Evolutionary conservation across 768 basidiomycete genomes (phyloP), one percentile per base, ranked within the genome.

Genomic region (Leccinum sublutescens): DNA sequence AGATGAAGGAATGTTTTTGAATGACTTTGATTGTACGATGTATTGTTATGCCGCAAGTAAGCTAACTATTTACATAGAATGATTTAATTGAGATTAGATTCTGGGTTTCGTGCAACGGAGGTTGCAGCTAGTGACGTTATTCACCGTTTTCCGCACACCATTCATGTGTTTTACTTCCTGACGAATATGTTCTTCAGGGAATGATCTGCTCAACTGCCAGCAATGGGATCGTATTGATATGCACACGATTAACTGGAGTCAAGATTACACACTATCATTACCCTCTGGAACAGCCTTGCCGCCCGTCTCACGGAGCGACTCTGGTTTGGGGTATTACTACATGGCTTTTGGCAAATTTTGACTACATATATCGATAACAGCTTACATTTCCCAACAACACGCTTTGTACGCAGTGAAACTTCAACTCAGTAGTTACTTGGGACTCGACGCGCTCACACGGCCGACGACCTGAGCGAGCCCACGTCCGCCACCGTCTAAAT

Each of bases 201-300:
- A 38, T 15, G 3, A 40, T 17, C 17, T 40, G 38, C 17, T 40
- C 8, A 40, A n/a, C 38, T 40, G 17, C 38, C 38, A 40, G 17
- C 17, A 40, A n/a, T 9, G 9, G 38, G 8, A 7, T 8, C 17
- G 9, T 4, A n/a, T n/a, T 5, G 38, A 17, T n/a, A 40, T 40
- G 4, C 17, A 4, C 17, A n/a, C 17, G 38, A 40, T n/a, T 17
- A 10, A 40, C 8, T n/a, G 9, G 4, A 40, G 9, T 40, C 38
- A 17, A 40, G 7, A 49, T n/a, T 43, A 58, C 36, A 60, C 15
- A 27, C 23, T 34, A 56, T 51, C 53, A 19, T 61, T 67, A 1
- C 78, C 80, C 9, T 62, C 68, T 3, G 66, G 77, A 7, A 80
- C 83, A 10, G 71, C 74, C 67, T 81, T 84, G 0, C 83, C 84